Percentiles rank a stretch among this genome's conserved stretches.
These are phyloP conservation scores for Pseudocercospora pini-densiflorae DNA, from an alignment of 2,329 filamentous ascomycete species.

Conservation along the genomic window DNA sequence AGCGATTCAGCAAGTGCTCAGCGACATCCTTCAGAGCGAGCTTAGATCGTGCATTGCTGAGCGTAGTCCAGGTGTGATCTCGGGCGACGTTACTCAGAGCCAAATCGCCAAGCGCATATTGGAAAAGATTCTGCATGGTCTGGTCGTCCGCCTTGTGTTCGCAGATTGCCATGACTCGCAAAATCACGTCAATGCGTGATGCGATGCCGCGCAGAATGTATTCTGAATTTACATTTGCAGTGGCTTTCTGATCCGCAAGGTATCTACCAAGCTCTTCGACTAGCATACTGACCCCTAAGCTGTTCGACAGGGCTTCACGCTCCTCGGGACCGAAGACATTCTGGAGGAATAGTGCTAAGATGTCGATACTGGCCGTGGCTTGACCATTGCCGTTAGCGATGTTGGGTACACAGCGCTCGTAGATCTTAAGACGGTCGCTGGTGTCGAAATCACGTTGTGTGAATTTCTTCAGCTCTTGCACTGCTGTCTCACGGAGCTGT, in stretches of 20 bases:
- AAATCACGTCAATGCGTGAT: conserved; percentile 63
- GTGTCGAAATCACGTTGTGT: conserved; percentile 4
- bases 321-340: conserved; percentile 19
- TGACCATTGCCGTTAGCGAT: conserved; percentile 23
- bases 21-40: not conserved
- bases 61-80: conserved; percentile 23
- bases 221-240: not conserved
- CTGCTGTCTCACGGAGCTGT: conserved; percentile 26
- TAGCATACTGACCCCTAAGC: conserved; percentile 32
- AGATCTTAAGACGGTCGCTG: conserved; percentile 31
- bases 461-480: conserved; percentile 30
- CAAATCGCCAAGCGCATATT: conserved; percentile 24
- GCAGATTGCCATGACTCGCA: conserved; percentile 41
- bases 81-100: conserved; percentile 29
- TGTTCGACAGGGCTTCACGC: conserved; percentile 24
- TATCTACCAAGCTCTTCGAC: conserved; percentile 47
- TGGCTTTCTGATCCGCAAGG: conserved; percentile 25
- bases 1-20: conserved; percentile 14
- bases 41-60: conserved; percentile 4
- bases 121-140: conserved; percentile 21
- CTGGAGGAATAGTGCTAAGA: conserved; percentile 30
- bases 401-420: conserved; percentile 30
- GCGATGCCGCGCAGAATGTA: conserved; percentile 10
- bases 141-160: conserved; percentile 12
- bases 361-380: conserved; percentile 33